phyloP scores from a whole-genome alignment of 371 early-diverging fungal genomes.

The Dinochytrium kinnereticum region DNA sequence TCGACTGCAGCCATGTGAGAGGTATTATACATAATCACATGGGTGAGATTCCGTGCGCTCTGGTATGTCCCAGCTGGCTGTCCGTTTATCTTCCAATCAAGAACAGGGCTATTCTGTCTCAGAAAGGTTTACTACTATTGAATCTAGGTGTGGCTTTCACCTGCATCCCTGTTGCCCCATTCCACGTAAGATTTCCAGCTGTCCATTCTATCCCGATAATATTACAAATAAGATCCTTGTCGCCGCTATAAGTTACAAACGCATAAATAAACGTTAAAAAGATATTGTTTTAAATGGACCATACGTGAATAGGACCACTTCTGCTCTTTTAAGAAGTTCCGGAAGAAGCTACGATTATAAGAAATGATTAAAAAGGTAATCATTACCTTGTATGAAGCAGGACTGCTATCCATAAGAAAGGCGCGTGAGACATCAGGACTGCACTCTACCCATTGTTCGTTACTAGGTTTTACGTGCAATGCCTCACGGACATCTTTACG shows the following conservation, averaged over 20 bases:
- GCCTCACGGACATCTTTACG: constrained; percentile 43
- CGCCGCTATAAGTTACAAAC: no score
- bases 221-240: constrained; percentile 84
- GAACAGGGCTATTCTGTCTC: constrained; percentile 26
- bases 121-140: neutral
- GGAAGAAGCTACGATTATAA: constrained; percentile 56
- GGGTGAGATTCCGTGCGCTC: constrained; percentile 70
- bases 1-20: constrained; percentile 88
- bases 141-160: constrained; percentile 40
- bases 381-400: constrained; percentile 58
- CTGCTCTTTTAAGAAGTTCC: constrained; percentile 58
- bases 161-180: constrained; percentile 68
- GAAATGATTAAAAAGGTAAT: neutral
- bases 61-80: constrained; percentile 60
- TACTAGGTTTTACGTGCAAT: constrained; percentile 31
- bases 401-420: constrained; percentile 55
- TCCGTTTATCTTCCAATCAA: constrained; percentile 66
- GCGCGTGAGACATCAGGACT: constrained; percentile 52
- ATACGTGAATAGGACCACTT: constrained; percentile 68
- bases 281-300: neutral
- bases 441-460: constrained; percentile 73
- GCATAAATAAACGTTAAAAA: neutral
- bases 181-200: constrained; percentile 77
- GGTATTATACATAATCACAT: constrained; percentile 69
- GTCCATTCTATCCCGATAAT: constrained; percentile 71